These are phyloP conservation scores for Epithele typhae DNA, from an alignment of 768 basidiomycete genomes.

Conservation along the genomic window DNA sequence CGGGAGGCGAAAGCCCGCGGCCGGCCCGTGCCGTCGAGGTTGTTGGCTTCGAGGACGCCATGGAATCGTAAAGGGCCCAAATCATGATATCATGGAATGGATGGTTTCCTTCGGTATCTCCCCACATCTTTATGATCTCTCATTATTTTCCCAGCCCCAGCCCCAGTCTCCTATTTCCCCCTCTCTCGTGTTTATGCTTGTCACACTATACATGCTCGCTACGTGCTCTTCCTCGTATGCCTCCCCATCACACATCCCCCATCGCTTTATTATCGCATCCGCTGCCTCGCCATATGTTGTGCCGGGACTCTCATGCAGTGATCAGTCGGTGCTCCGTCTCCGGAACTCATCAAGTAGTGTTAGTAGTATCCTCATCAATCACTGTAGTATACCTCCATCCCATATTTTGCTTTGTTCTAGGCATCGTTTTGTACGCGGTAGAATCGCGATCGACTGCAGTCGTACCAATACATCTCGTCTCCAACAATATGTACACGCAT, in stretches of 20 bases:
- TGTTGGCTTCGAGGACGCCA: slow-evolving; percentile 38
- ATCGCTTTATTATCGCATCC: slow-evolving; percentile 19
- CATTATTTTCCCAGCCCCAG: too few relatives aligned
- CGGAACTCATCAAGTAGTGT: slow-evolving; percentile 8
- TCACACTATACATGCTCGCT: slow-evolving; percentile 7
- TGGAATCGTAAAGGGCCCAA: slow-evolving; percentile 34
- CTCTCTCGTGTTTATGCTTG: slow-evolving; percentile 3
- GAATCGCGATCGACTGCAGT: slow-evolving; percentile 3
- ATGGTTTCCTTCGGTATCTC: not conserved
- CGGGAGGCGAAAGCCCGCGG: slow-evolving; percentile 37
- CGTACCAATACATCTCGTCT: too few relatives aligned
- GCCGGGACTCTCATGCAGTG: slow-evolving; percentile 13
- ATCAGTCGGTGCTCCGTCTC: slow-evolving; percentile 1
- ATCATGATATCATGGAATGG: not conserved
- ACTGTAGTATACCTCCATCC: slow-evolving; percentile 14
- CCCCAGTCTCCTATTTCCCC: too few relatives aligned
- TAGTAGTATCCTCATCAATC: slow-evolving; percentile 3
- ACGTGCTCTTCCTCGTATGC: slow-evolving; percentile 7
- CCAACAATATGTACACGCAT: too few relatives aligned
- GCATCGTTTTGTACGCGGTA: slow-evolving; percentile 10
- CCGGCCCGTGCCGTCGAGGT: slow-evolving; percentile 9
- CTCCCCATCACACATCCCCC: slow-evolving; percentile 5
- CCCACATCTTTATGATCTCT: slow-evolving; percentile 8
- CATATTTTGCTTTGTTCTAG: slow-evolving; percentile 14
- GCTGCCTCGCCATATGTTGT: slow-evolving; percentile 3